phyloP scores from a whole-genome alignment of 2,329 filamentous ascomycete genomes.

The Cordyceps farinosa region DNA sequence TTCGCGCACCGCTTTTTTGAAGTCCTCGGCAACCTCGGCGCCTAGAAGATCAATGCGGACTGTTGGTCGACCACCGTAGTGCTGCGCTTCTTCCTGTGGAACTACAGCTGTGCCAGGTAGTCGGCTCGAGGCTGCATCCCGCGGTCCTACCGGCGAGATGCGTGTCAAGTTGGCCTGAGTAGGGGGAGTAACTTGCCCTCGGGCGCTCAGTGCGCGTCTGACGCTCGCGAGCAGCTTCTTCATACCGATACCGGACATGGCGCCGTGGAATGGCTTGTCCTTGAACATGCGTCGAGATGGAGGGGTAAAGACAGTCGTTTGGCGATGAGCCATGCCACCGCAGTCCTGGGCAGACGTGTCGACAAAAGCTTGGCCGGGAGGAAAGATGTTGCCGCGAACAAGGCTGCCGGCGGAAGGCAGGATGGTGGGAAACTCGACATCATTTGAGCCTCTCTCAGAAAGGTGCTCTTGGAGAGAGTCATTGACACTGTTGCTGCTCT shows the following conservation, averaged over 20 bases:
- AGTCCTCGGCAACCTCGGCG: constrained; percentile 74
- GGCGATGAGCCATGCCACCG: constrained; percentile 41
- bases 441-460: constrained; percentile 49
- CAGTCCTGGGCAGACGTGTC: constrained; percentile 57
- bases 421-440: constrained; percentile 56
- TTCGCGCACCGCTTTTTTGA: constrained; percentile 70
- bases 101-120: constrained; percentile 59
- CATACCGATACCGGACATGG: constrained; percentile 70
- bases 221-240: constrained; percentile 84
- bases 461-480: constrained; percentile 75
- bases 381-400: constrained; percentile 80
- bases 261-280: constrained; percentile 48
- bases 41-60: constrained; percentile 78
- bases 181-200: constrained; percentile 41
- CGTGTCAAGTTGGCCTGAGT: constrained; percentile 47
- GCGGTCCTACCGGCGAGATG: constrained; percentile 46
- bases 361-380: constrained; percentile 78
- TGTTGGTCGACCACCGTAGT: constrained; percentile 46
- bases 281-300: constrained; percentile 40
- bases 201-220: constrained; percentile 71
- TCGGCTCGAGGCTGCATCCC: constrained; percentile 54
- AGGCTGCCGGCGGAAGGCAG: constrained; percentile 75
- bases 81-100: constrained; percentile 48
- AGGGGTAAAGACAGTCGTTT: constrained; percentile 52
- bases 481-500: constrained; percentile 81